Evolutionary conservation across 2,329 filamentous ascomycete genomes (phyloP).

Genomic region (Capronia epimyces): DNA sequence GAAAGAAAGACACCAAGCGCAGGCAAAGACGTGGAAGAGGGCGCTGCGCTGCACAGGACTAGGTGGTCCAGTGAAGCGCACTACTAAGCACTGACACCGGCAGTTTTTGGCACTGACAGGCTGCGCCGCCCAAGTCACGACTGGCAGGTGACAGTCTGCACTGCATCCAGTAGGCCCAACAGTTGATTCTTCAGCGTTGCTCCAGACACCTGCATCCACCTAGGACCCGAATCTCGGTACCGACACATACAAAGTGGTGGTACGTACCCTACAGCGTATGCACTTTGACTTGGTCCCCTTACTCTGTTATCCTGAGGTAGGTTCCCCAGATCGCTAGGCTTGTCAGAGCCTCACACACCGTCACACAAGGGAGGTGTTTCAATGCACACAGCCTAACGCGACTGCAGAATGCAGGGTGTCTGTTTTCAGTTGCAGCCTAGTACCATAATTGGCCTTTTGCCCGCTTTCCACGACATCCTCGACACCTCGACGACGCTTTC

Average conservation of each 20-base stretch:
- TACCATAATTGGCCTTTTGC: neutral
- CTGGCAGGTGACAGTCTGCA: neutral
- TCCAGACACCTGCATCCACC: neutral
- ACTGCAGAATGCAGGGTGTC: neutral
- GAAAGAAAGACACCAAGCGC: neutral
- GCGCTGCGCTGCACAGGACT: neutral
- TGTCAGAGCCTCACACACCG: too few species aligned
- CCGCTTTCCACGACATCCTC: too few species aligned
- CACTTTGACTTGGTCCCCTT: too few species aligned
- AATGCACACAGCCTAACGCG: neutral
- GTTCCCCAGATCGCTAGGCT: too few species aligned
- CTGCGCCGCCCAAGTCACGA: neutral
- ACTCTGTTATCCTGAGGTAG: too few species aligned
- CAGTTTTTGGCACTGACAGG: neutral
- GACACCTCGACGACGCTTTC: too few species aligned
- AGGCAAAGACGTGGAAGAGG: neutral
- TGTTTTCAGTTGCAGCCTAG: neutral
- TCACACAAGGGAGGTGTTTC: constrained; percentile 1
- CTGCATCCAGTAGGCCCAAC: too few species aligned
- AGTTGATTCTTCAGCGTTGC: neutral
- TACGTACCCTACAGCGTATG: too few species aligned
- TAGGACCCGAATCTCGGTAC: neutral
- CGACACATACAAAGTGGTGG: neutral
- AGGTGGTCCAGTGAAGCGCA: neutral
- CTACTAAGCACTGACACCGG: neutral